Evolutionary conservation across 192 early-diverging fungal genomes (phyloP), one percentile per base, ranked within the genome.

Genomic region (Thamnidium elegans): DNA sequence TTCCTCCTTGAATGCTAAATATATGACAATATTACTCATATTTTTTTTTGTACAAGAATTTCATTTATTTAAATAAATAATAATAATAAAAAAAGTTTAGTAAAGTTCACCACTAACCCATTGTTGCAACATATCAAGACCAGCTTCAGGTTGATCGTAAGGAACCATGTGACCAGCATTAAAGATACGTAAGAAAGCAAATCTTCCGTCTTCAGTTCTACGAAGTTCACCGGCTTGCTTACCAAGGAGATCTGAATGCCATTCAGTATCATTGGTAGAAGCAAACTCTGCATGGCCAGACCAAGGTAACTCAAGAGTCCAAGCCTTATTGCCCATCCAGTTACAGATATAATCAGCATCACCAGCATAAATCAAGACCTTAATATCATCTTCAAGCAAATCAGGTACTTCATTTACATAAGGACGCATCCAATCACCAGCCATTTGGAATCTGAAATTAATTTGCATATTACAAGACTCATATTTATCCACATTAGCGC

Each of bases 121-220:
- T 53, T 77, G 76, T 79, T 92, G 94, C 65, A 98, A 84, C 84
- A 98, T 89, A 78, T 94, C 93, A 30, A 89, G 73, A 45, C 86
- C 81, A 69, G 81, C 83, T 62, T 79, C 83, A 53, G 93, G 91
- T 80, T 95, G 90, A 76, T 98, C 96, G 70, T 94, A 93, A n/a
- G 96, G 96, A 54, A 83, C 84, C 92, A 94, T 94, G 55, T 94
- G 92, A 3, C 96, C 94, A 48, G 90, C 94, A 61, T 86, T 90
- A 77, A 86, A 94, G 13, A 93, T 83, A 19, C 88, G 84, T 59
- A 99, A 73, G 80, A 92, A 99, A 32, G 93, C 85, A 55, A 99
- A 86, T 50, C 79, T 81, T 59, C 87, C 82, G 50, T 76, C 66
- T 11, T 69, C 36, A 50, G 77, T 83, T 1, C 75, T 70, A 30